phyloP scores from a whole-genome alignment of 2,329 filamentous ascomycete genomes.

The Cylindrodendrum hubeiense region DNA sequence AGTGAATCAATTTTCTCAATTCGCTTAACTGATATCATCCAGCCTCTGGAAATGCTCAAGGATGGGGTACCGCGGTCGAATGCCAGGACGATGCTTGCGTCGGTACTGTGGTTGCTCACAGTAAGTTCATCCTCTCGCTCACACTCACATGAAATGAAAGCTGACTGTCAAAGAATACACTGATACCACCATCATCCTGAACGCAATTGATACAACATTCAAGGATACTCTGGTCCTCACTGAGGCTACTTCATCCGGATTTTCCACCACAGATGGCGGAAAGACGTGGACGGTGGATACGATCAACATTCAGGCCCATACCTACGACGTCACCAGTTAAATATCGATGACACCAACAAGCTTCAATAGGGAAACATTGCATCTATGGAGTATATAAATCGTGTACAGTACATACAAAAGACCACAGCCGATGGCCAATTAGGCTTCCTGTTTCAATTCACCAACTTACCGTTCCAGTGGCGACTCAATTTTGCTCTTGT shows the following conservation, averaged over 20 bases:
- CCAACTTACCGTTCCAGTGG: background rate
- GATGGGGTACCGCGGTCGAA: conserved; percentile 35
- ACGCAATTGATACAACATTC: conserved; percentile 23
- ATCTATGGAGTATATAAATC: background rate
- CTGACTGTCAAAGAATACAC: conserved; percentile 24
- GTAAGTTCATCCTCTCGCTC: background rate
- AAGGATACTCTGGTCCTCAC: conserved; percentile 23
- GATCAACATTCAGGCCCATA: conserved; percentile 31
- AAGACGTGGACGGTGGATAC: conserved; percentile 30
- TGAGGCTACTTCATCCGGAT: conserved; percentile 26
- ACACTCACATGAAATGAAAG: background rate
- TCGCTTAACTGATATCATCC: background rate
- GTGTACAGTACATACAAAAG: no score
- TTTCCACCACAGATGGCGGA: conserved; percentile 28
- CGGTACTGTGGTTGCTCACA: conserved; percentile 21
- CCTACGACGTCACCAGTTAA: conserved; percentile 23
- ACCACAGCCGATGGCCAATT: no score
- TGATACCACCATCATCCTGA: conserved; percentile 25
- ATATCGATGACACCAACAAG: no score
- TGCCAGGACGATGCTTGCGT: conserved; percentile 34
- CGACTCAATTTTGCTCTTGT: background rate
- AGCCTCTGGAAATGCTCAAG: conserved; percentile 31
- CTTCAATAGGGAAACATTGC: background rate
- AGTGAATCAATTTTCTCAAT: accelerated
- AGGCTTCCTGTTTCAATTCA: no score